Conservation (phyloP, 257 asterid species). For the Ballota nigra region DNA sequence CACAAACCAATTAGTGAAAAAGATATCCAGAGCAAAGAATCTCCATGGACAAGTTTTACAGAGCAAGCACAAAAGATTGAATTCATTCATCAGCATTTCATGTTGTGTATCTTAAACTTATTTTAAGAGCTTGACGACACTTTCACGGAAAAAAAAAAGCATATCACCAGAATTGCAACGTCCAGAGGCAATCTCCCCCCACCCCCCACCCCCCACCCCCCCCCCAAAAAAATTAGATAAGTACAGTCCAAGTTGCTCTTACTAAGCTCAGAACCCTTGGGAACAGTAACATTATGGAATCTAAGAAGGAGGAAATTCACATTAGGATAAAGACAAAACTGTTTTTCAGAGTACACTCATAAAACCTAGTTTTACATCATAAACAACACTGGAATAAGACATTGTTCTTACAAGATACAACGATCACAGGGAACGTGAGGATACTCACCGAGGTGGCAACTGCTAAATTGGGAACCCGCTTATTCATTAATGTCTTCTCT, state of each 20-base stretch:
- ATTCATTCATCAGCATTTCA: not conserved
- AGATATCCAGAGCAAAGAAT: not conserved
- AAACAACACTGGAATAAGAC: conserved; percentile 5
- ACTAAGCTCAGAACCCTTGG: not conserved
- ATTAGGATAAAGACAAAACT: not conserved
- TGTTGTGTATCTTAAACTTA: no score
- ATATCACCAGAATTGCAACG: no score
- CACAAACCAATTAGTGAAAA: not conserved
- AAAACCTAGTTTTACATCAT: not conserved
- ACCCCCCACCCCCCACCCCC: no score
- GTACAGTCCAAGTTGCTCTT: not conserved
- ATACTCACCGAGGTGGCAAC: conserved; percentile 78
- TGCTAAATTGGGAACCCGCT: conserved; percentile 67
- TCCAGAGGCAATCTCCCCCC: no score
- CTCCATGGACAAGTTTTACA: not conserved
- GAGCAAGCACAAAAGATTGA: not conserved
- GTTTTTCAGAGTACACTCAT: not conserved
- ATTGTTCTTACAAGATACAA: not conserved
- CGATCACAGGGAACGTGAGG: not conserved
- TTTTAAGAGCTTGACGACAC: no score
- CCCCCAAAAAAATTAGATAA: no score
- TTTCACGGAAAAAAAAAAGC: no score
- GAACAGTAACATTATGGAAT: not conserved
- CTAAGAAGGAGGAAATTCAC: not conserved
- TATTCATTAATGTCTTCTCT: conserved; percentile 63